Base-by-base conservation (phyloP, 2,329 filamentous ascomycete genomes). In the Aspergillus cejpii region DNA sequence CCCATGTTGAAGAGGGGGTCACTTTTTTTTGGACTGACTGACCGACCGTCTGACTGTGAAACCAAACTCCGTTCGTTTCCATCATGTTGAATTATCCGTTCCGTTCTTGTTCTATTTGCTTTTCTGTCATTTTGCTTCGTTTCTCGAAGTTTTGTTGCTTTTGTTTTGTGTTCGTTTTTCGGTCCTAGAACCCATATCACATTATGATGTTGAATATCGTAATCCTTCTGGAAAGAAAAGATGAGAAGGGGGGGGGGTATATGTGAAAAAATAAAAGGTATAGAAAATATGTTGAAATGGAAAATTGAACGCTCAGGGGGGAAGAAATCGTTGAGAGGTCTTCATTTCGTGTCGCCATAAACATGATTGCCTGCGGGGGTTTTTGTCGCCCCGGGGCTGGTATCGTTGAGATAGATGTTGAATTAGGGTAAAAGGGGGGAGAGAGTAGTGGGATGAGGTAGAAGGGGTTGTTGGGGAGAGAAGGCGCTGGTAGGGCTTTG, bases 281-380 rank as follows among this genome's bases (percentile, higher is more conserved):
- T 51, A 51, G 50, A 49, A 43, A 46, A 48, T 46, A 63, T 65
- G 63, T 66, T 65, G 63, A 66, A 66, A 60, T 63, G 48, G 52
- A 58, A 60, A 55, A n/a, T n/a, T n/a, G 51, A 63, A 63, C 61
- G 61, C 61, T 64, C 55, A 59, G 57, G 49, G 61, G 57, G 49
- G 61, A 66, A 65, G 59, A 64, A 64, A 61, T 66, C 61, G 63
- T 66, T 66, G 63, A 66, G 63, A 65, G 58, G 59, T 65, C 62
- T 64, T 66, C 63, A 61, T 51, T n/a, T 65, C 63, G 56, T 66
- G 56, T 61, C 61, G 62, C 60, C 62, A 58, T 57, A 65, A 60
- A 62, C 55, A 61, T 62, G 27, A 41, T 29, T 37, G 45, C 49
- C 49, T 45, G 42, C 37, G 46, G 28, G 37, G 33, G 19, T n/a